Base-by-base conservation (phyloP, 306 rosid genomes). In the Purshia tridentata region DNA sequence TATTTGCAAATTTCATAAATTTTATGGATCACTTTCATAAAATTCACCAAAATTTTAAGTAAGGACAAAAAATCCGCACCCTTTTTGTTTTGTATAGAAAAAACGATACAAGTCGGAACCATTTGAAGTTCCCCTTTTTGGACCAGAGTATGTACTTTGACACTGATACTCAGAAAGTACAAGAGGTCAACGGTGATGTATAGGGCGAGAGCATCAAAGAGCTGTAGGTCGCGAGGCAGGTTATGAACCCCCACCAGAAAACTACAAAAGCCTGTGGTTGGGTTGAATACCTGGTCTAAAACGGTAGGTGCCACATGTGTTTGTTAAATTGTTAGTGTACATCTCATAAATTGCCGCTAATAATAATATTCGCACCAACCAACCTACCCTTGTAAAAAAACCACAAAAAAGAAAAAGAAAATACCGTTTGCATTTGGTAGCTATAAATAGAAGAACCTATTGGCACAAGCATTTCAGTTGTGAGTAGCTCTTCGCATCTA, bases 231-330 rank as follows among this genome's bases (percentile, higher is more conserved):
- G 64, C 65, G 54, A 70, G 22, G 76, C 23, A 71, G 35, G 1
- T 0, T 29, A 82, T 71, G 2, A 4, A 41, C 12, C 19, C 9
- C 53, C 63, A 22, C 20, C 54, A 56, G 12, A 10, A 35, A 9
- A 37, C 37, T 23, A 13, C 13, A 5, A 70, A 29, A 50, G 64
- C 22, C 19, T 15, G 54, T 0, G 16, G 23, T 18, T 9, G 15
- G 14, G 72, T 76, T 63, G 82, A 75, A 80, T 66, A 78, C 64
- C 65, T 41, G 85, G 85, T 78, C 74, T 64, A 42, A 75, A 81
- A 61, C 46, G 77, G 84, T 88, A 74, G 88, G 86, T 86, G 64
- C 72, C 49, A 12, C 84, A 65, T 74, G 88, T 82, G 67, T 67
- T 40, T 39, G 54, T 22, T 5, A 56, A 29, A 23, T 83, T 68